These are phyloP conservation scores for Prinsepia uniflora DNA, from an alignment of 306 rosid genomes.

Conservation along the genomic window DNA sequence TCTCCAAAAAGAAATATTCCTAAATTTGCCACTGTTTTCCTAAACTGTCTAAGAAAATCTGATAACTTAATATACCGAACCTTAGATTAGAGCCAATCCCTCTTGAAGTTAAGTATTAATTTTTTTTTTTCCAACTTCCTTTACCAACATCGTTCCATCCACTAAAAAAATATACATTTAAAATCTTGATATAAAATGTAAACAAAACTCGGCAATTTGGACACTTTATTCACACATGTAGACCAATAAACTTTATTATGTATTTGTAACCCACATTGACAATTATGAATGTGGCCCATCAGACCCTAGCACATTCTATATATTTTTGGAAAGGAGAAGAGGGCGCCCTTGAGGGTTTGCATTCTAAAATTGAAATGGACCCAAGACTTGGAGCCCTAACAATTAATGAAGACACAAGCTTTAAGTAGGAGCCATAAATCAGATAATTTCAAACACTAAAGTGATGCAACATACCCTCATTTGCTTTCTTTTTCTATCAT, in stretches of 20 bases:
- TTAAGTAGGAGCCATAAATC: constrained; percentile 2
- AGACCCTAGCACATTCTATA: not conserved
- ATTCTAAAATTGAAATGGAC: not conserved
- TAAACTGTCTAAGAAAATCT: no score
- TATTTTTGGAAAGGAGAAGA: not conserved
- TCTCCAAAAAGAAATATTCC: no score
- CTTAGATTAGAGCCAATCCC: no score
- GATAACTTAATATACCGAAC: no score
- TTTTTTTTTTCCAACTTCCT: no score
- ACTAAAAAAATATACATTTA: no score
- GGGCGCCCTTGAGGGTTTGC: not conserved
- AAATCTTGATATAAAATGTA: no score
- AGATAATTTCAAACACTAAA: not conserved
- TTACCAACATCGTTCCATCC: no score
- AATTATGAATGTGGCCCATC: not conserved
- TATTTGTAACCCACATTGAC: not conserved
- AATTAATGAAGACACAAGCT: constrained; percentile 4
- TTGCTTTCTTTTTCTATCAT: not conserved
- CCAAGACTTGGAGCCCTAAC: not conserved
- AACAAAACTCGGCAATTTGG: not conserved
- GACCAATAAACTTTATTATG: not conserved
- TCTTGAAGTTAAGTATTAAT: no score
- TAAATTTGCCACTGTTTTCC: no score
- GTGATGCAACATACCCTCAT: not conserved
- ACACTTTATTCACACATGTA: not conserved